Evolutionary conservation across 2,329 filamentous ascomycete species (phyloP).

Genomic region (Talaromyces piceae): DNA sequence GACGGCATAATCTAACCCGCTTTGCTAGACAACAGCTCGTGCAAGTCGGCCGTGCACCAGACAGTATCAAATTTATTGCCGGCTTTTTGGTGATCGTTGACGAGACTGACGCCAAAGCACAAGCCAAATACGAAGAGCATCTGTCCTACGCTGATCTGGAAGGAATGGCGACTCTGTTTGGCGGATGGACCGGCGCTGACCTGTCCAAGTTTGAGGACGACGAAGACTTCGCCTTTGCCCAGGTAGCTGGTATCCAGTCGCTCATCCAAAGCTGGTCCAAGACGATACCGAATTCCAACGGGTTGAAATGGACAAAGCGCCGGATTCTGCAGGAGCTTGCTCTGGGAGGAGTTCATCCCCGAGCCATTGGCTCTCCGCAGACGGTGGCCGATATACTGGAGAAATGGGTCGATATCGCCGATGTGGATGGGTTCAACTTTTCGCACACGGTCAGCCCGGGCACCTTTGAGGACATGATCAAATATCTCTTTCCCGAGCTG

Average conservation of each 20-base stretch:
- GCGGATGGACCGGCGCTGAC: conserved; percentile 42
- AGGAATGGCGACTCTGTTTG: conserved; percentile 39
- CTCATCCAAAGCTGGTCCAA: conserved; percentile 40
- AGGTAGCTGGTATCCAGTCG: conserved; percentile 35
- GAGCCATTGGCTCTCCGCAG: conserved; percentile 28
- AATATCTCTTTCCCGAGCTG: conserved; percentile 43
- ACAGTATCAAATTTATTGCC: conserved; percentile 38
- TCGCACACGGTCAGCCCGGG: conserved; percentile 45
- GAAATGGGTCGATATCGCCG: conserved; percentile 38
- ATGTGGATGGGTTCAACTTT: conserved; percentile 38
- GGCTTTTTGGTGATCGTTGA: conserved; percentile 39
- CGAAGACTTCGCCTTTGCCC: conserved; percentile 39
- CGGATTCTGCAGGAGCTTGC: conserved; percentile 28
- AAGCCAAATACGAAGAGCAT: conserved; percentile 36
- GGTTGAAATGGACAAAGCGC: conserved; percentile 32
- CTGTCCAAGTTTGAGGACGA: conserved; percentile 37
- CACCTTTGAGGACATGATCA: conserved; percentile 47
- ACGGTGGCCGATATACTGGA: conserved; percentile 33
- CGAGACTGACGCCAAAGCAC: conserved; percentile 38
- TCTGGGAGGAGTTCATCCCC: conserved; percentile 28
- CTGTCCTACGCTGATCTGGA: conserved; percentile 39
- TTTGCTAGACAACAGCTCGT: conserved; percentile 45
- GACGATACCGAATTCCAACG: conserved; percentile 35
- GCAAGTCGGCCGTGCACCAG: conserved; percentile 31
- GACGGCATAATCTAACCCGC: too few relatives aligned